Evolutionary conservation across 768 basidiomycete species (phyloP), one percentile per base, ranked within the genome.

Genomic region (Candolleomyces eurysporus): DNA sequence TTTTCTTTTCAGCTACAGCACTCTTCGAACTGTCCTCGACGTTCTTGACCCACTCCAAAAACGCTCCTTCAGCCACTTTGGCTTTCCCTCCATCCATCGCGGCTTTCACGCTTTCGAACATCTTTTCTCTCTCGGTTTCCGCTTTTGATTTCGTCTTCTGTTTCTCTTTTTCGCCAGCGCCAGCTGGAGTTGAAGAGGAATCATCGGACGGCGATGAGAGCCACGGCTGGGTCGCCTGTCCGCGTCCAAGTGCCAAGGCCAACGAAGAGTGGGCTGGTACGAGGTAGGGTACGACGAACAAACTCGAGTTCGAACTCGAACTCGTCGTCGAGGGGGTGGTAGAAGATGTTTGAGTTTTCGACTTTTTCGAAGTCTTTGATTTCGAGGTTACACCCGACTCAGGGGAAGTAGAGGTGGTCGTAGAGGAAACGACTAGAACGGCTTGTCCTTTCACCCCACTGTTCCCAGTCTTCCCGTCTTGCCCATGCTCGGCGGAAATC

Each of bases 171-270:
- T 57, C 11, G 59, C 62, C 42, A 63, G n/a, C 26, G 26, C 26
- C 26, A 4, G 26, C 26, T 36, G 11, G 36, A 36, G 36, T 36
- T 5, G 36, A 3, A 7, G 36, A 11, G 36, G 36, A 36, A 36
- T 36, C 36, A 36, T 26, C 26, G 26, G 36, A 36, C 6, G 36
- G 11, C 6, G 36, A 36, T 36, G 36, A 7, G 36, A 86, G 57
- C 88, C 88, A 90, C 50, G 71, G 74, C 10, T 68, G 67, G 5
- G 68, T 69, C 4, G 75, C 72, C 3, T 69, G 62, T 0, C 78
- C 80, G 54, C 80, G 82, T 2, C 89, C 87, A 65, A 91, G 77
- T 0, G 86, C 88, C 55, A 77, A 77, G 3, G 85, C 84, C 54
- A 92, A 83, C 11, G 79, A 90, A 1, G 91, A 91, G 9, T 69